Base-by-base conservation (phyloP, 768 basidiomycete species). In the Tephrocybe rancida region DNA sequence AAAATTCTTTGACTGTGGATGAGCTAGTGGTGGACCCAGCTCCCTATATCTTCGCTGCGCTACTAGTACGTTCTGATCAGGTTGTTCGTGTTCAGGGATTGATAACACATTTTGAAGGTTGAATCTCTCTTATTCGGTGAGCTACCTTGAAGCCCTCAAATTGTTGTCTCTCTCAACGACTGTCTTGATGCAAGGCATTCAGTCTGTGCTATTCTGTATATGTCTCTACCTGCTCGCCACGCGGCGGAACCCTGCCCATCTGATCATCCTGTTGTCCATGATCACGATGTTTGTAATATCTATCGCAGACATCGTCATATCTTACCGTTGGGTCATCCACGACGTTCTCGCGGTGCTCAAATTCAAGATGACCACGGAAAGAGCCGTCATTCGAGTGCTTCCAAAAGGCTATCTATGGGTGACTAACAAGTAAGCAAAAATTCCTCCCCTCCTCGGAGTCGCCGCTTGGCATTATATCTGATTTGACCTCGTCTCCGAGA, bases 351-450 rank as follows among this genome's bases (percentile, higher is more conserved):
- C 54, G 10, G 46, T 53, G 19, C 54, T 54, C 34, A 62, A 60
- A 42, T 32, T 52, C 24, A 3, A 44, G 7, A 37, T 52, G 30
- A 35, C 16, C 18, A 0, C 39, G 5, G 11, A 8, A 3, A 22
- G 29, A 11, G 46, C 44, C 6, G 30, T 56, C 18, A 18, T 30
- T 26, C 45, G 50, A 29, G 13, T 39, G 7, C 2, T 52, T 18
- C 69, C 72, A 0, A 73, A 74, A 45, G 73, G 69, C 24, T 64
- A 65, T 42, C 55, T 76, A 6, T 73, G 70, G 57, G 67, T 73
- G 8, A 69, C 72, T 18, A 76, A 74, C 51, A 74, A 70, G 73
- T 76, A 50, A 53, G 72, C 58, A 9, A 3, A 7, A 32, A 7
- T 32, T 13, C 13, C 13, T 32, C 37, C 37, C 8, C 9, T 11